Percentiles rank a stretch among this genome's conserved stretches.
Evolutionary conservation across 805 yeast genomes (phyloP).

Genomic region (Ogataea salicorniae): DNA sequence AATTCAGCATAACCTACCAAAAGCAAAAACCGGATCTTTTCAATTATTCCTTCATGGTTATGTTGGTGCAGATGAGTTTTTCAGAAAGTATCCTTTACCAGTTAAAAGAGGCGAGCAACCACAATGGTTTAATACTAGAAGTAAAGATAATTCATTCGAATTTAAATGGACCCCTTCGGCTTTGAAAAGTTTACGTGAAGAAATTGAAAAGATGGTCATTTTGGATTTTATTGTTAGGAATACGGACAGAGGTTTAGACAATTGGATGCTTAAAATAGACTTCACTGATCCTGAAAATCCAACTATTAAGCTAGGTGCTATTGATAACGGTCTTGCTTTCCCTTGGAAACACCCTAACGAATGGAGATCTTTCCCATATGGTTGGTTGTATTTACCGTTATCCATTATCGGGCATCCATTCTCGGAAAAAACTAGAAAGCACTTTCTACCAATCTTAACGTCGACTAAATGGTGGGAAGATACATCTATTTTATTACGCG

Average conservation of each 20-base stretch:
- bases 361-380: constrained; percentile 75
- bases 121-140: background rate
- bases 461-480: constrained; percentile 70
- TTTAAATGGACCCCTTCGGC: constrained; percentile 52
- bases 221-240: constrained; percentile 69
- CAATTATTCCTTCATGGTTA: constrained; percentile 59
- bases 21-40: constrained; percentile 56
- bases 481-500: constrained; percentile 40
- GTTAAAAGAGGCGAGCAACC: constrained; percentile 11
- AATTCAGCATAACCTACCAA: constrained; percentile 27
- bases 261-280: constrained; percentile 69
- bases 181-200: constrained; percentile 48
- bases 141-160: constrained; percentile 8
- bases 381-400: constrained; percentile 68
- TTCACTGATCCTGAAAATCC: constrained; percentile 36
- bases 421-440: constrained; percentile 47
- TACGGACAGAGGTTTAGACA: constrained; percentile 70
- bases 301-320: constrained; percentile 55
- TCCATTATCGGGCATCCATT: constrained; percentile 65
- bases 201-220: constrained; percentile 64
- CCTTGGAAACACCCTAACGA: constrained; percentile 85
- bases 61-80: constrained; percentile 55
- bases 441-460: constrained; percentile 53
- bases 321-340: constrained; percentile 68
- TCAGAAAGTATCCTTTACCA: constrained; percentile 50